Base-by-base conservation (phyloP, 805 yeast species). In the Hanseniaspora singularis region DNA sequence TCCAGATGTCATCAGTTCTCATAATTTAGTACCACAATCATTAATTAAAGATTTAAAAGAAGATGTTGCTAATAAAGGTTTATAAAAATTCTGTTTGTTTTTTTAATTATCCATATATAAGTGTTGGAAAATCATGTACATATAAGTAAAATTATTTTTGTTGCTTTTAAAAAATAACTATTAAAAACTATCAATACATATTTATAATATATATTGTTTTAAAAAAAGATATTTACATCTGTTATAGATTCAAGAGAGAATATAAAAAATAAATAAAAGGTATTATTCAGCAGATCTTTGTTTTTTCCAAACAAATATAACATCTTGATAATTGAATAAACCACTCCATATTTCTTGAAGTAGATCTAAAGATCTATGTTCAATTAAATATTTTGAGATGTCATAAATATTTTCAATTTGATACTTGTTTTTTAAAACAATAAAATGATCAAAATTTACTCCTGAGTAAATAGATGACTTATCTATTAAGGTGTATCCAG, bases 401-500 rank as follows among this genome's bases (percentile, higher is more conserved):
- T 45, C 52, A 26, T 53, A 49, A n/a, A 53, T 27, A 38, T 54
- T 52, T 16, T 53, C 49, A 20, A 42, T 28, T 27, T 33, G 16
- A 12, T 52, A 49, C 39, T 57, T 50, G 26, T 57, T 38, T 20
- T 51, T 46, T 16, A 51, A 34, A 14, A 48, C 46, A 31, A 44
- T 49, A 43, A 60, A 46, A 31, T 52, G 57, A 4, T 53, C 46
- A 3, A 55, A 49, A 50, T 68, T 62, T n/a, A 75, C 18, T 4
- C 76, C 71, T 3, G 57, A 52, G 51, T 64, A 73, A 1, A 69
- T 72, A 10, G 62, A 51, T 18, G 71, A 57, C 0, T 64, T 53
- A 3, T 62, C 65, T 22, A 73, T 47, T 41, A 64, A 57, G 12
- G 60, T 55, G 81, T 83, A 79, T 15, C 56, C 53, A 22, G 59